Evolutionary conservation across 148 eudicot genomes (phyloP), one percentile per base, ranked within the genome.

Genomic region (Vaccinium corymbosum): DNA sequence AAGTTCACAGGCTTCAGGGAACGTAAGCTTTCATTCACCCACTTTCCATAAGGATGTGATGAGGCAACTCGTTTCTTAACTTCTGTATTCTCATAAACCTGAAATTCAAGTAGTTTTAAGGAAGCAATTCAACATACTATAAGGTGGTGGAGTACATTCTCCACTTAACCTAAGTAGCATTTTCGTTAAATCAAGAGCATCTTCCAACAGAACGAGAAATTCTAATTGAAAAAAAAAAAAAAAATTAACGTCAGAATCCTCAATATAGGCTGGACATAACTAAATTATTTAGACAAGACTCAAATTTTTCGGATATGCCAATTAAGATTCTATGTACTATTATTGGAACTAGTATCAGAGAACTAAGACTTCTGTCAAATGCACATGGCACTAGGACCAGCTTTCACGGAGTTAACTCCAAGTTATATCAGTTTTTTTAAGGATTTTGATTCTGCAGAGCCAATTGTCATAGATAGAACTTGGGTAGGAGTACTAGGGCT

Each of bases 81-180:
- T 88, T 97, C 98, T 7, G 98, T 95, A 89, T 97, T 97, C 90
- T 97, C 99, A 79, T 87, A 97, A 78, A 97, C 99, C 99, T 97
- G 93, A 25, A 84, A 3, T 76, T 76, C 62, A 29, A 80, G 76
- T 66, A 61, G 76, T 79, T 66, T 53, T 53, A 48, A 83, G 59
- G 50, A 29, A 25, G 19, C 35, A 50, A 59, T 71, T 73, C 7
- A 72, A 55, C 48, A 68, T 13, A 4, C 42, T 68, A 13, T 68
- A 68, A 12, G 16, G 17, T 13, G 38, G 38, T 13, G 38, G 35
- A 66, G 73, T 68, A 27, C 73, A 68, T 68, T 25, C 73, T 68
- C 73, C 7, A 2, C 73, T 29, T 66, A 38, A 35, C 86, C 71
- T 19, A 57, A 73, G 50, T 15, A 64, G 4, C 59, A 42, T 53